phyloP scores from a whole-genome alignment of 441 rosid species.

The Mallotus repandus region DNA sequence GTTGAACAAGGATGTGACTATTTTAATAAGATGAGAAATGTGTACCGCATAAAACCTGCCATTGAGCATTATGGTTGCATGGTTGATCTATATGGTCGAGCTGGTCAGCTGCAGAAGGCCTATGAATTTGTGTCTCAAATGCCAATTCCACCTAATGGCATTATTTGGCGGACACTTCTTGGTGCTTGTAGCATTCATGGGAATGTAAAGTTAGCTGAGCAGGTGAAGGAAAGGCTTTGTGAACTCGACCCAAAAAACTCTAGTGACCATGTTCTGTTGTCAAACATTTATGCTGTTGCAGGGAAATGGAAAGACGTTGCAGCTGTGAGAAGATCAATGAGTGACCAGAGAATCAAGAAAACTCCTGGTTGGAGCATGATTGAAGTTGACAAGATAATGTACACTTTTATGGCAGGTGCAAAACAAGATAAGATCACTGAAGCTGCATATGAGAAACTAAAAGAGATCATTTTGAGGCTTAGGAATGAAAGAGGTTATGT shows the following conservation, averaged over 20 bases:
- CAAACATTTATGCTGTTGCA: constrained; percentile 66
- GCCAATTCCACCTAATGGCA: constrained; percentile 58
- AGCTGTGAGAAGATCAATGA: constrained; percentile 64
- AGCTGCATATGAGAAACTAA: constrained; percentile 71
- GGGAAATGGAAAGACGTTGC: constrained; percentile 80
- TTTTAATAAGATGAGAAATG: constrained; percentile 53
- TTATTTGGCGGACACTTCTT: constrained; percentile 84
- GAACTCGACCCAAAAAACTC: constrained; percentile 61
- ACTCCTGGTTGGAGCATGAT: constrained; percentile 80
- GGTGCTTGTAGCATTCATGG: constrained; percentile 87
- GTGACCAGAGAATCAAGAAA: constrained; percentile 51
- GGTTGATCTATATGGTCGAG: constrained; percentile 85
- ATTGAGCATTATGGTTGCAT: constrained; percentile 86
- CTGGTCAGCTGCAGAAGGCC: constrained; percentile 66
- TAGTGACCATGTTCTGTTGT: constrained; percentile 65
- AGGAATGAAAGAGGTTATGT: constrained; percentile 66
- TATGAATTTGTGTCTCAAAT: constrained; percentile 53
- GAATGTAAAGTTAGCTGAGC: constrained; percentile 58
- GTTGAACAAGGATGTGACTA: constrained; percentile 54
- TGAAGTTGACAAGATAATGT: constrained; percentile 63
- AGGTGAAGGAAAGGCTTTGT: constrained; percentile 49
- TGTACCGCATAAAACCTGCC: constrained; percentile 55
- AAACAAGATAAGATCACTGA: constrained; percentile 34
- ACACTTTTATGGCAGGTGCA: constrained; percentile 57
- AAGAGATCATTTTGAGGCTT: constrained; percentile 55